Evolutionary conservation across 2,329 filamentous ascomycete genomes (phyloP).

Genomic region (Dothideomycetidae sp.): DNA sequence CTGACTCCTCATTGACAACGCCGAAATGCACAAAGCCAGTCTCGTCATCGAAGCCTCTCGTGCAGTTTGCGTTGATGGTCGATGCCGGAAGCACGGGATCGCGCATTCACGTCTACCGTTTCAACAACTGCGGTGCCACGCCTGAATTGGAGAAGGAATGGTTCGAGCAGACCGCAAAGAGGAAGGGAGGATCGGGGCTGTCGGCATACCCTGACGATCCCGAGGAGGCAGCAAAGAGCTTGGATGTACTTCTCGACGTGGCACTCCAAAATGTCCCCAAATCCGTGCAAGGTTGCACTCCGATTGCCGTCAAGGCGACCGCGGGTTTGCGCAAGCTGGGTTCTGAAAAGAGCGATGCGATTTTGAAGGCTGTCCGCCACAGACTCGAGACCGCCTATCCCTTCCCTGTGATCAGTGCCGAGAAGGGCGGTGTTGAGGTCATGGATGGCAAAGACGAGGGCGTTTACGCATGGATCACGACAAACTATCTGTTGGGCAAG

Average conservation of each 20-base stretch:
- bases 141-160: constrained; percentile 85
- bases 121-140: constrained; percentile 96
- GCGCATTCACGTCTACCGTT: constrained; percentile 95
- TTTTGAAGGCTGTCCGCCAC: constrained; percentile 68
- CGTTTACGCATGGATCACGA: constrained; percentile 98
- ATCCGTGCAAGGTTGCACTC: constrained; percentile 78
- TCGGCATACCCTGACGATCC: constrained; percentile 81
- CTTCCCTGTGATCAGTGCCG: constrained; percentile 80
- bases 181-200: constrained; percentile 60
- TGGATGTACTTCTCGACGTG: constrained; percentile 76
- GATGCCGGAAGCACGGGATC: constrained; percentile 96
- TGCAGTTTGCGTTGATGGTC: constrained; percentile 98
- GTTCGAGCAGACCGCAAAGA: constrained; percentile 87
- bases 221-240: constrained; percentile 72
- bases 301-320: constrained; percentile 94
- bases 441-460: constrained; percentile 97
- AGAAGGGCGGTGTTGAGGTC: constrained; percentile 78
- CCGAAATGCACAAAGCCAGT: constrained; percentile 68
- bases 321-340: constrained; percentile 84
- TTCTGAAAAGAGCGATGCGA: constrained; percentile 62
- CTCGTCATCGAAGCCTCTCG: constrained; percentile 78
- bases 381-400: constrained; percentile 82
- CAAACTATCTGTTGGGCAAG: constrained; percentile 95
- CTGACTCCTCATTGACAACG: constrained; percentile 49
- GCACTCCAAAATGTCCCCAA: constrained; percentile 77